Conservation (phyloP, 2,329 filamentous ascomycete genomes). For the Cercospora brassicicola region DNA sequence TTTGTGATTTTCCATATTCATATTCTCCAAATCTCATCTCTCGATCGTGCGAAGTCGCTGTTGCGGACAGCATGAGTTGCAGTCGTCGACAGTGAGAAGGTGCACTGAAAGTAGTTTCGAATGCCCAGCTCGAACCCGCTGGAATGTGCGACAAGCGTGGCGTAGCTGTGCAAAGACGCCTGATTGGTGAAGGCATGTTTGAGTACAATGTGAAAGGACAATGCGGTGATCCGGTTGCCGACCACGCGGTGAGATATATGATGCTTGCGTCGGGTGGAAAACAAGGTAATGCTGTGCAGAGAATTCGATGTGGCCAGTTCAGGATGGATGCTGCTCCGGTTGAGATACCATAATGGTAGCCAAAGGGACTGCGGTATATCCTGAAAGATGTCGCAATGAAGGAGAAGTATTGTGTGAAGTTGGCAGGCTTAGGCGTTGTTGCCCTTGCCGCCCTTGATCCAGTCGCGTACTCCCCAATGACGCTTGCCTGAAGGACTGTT, state of each 20-base stretch:
- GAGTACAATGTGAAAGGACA: neutral
- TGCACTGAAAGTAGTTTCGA: neutral
- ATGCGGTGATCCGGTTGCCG: neutral
- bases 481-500: constrained; percentile 33
- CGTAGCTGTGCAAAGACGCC: neutral
- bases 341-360: constrained; percentile 10
- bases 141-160: neutral
- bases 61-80: neutral
- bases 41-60: neutral
- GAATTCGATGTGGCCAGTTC: neutral
- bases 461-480: constrained; percentile 37
- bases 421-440: constrained; percentile 5
- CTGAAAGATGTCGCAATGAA: constrained; percentile 6
- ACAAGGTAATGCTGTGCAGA: neutral
- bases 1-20: neutral
- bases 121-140: neutral
- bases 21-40: neutral
- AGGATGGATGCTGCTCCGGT: neutral
- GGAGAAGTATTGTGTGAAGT: neutral
- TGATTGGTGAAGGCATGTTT: neutral
- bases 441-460: constrained; percentile 30
- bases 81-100: neutral
- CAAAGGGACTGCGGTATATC: constrained; percentile 13
- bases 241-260: neutral
- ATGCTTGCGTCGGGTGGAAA: neutral